Conservation (phyloP, 1,139 yeast genomes). For the Yamadazyma oceani region DNA sequence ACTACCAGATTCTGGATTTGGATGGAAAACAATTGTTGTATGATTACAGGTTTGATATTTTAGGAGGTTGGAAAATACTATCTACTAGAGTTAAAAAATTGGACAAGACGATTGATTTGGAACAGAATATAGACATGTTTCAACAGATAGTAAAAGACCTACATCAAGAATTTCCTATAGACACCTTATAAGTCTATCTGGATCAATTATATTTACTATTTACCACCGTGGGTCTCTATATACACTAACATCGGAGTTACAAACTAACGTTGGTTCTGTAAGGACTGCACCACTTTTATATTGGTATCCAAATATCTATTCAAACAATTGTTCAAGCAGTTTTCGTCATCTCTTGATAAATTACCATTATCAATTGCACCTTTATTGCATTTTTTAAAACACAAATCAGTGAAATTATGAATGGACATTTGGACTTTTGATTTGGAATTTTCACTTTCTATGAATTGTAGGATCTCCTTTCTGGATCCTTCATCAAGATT, state of each 20-base stretch:
- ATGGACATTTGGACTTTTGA: conserved; percentile 86
- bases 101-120: not conserved
- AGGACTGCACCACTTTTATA: conserved; percentile 70
- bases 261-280: conserved; percentile 31
- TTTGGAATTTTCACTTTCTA: conserved; percentile 82
- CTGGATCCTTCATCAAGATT: conserved; percentile 69
- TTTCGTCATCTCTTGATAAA: conserved; percentile 60
- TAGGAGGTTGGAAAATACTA: conserved; percentile 31
- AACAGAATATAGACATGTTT: not conserved
- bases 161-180: not conserved
- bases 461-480: conserved; percentile 71
- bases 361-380: conserved; percentile 49
- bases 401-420: conserved; percentile 83
- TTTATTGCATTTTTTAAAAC: conserved; percentile 83
- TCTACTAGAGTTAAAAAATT: conserved; percentile 5
- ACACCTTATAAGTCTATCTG: no score
- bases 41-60: conserved; percentile 35
- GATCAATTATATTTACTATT: no score
- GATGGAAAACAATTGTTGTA: conserved; percentile 22
- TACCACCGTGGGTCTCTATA: conserved; percentile 4
- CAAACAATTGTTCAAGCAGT: conserved; percentile 77
- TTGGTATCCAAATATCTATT: conserved; percentile 86
- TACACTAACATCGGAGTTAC: conserved; percentile 1
- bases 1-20: conserved; percentile 11
- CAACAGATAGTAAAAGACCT: not conserved